A percentile compares a stretch with the other conserved stretches of the same genome.
phyloP scores from a whole-genome alignment of 1,284 basidiomycete genomes.

The Lentinula novae-zelandiae region DNA sequence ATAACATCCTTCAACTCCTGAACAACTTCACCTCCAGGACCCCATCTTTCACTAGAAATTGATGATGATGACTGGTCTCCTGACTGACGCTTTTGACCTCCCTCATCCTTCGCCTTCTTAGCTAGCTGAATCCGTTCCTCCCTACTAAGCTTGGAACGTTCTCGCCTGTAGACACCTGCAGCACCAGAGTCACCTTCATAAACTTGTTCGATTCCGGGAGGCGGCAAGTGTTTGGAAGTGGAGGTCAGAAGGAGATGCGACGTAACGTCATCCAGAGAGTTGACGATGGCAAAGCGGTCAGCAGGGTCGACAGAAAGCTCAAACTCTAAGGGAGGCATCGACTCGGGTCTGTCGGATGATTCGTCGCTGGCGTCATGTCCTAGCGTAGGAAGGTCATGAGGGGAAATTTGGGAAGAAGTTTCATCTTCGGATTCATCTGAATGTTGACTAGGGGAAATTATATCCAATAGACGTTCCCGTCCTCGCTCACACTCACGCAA shows the following conservation, averaged over 20 bases:
- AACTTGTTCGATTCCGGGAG: slow-evolving; percentile 69
- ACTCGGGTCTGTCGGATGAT: slow-evolving; percentile 43
- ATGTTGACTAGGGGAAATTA: slow-evolving; percentile 38
- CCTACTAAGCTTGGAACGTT: slow-evolving; percentile 59
- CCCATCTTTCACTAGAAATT: slow-evolving; percentile 46
- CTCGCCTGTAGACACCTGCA: slow-evolving; percentile 39
- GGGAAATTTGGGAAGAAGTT: slow-evolving; percentile 26
- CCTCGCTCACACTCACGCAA: slow-evolving; percentile 66
- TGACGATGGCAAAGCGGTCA: slow-evolving; percentile 21
- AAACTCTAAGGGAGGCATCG: slow-evolving; percentile 9
- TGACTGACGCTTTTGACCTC: slow-evolving; percentile 1
- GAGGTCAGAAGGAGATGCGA: slow-evolving; percentile 49
- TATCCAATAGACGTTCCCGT: slow-evolving; percentile 54
- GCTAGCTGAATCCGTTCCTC: slow-evolving; percentile 68
- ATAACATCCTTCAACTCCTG: slow-evolving; percentile 82
- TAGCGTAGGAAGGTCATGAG: slow-evolving; percentile 47
- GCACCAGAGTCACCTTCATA: slow-evolving; percentile 61
- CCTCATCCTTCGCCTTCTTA: slow-evolving; percentile 50
- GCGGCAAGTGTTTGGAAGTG: slow-evolving; percentile 50
- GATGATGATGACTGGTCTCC: neutral
- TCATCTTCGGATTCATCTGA: neutral
- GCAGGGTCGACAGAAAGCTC: slow-evolving; percentile 2
- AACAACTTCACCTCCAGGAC: slow-evolving; percentile 74
- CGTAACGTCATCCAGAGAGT: slow-evolving; percentile 51
- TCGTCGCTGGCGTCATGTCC: slow-evolving; percentile 52